A percentile compares a stretch with the other conserved stretches of the same genome.
These are phyloP conservation scores for Apophysomyces trapeziformis DNA, from an alignment of 371 early-diverging fungal species.

Conservation along the genomic window DNA sequence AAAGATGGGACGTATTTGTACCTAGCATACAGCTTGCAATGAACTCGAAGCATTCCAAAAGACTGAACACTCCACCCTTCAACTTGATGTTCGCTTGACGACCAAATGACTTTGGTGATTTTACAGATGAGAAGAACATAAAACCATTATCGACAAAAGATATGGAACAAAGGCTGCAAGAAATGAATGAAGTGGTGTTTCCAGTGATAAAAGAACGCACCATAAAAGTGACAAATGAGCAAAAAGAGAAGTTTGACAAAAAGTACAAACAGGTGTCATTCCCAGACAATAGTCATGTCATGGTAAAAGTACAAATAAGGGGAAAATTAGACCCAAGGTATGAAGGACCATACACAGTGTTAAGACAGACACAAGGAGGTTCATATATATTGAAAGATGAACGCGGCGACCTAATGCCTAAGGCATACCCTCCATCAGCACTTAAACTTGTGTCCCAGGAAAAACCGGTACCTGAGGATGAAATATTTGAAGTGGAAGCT, in stretches of 20 bases:
- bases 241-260: slow-evolving; percentile 6
- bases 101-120: slow-evolving; percentile 20
- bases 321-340: slow-evolving; percentile 16
- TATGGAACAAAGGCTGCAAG: not conserved
- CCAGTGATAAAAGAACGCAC: slow-evolving; percentile 15
- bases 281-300: slow-evolving; percentile 12
- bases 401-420: slow-evolving; percentile 5
- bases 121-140: not conserved
- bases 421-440: slow-evolving; percentile 6
- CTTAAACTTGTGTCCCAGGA: slow-evolving; percentile 21
- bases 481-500: slow-evolving; percentile 17
- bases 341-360: slow-evolving; percentile 16
- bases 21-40: slow-evolving; percentile 25
- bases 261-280: slow-evolving; percentile 11
- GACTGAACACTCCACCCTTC: slow-evolving; percentile 16
- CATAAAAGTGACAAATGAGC: not conserved
- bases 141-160: not conserved
- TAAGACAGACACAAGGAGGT: slow-evolving; percentile 16
- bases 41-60: not conserved
- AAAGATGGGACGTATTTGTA: slow-evolving; percentile 31
- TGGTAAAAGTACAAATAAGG: slow-evolving; percentile 4
- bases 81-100: slow-evolving; percentile 21
- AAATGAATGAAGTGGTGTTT: slow-evolving; percentile 18
- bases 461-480: slow-evolving; percentile 9
- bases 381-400: slow-evolving; percentile 17